Conservation (phyloP, 768 basidiomycete genomes). For the Hortiboletus flavorubellus region DNA sequence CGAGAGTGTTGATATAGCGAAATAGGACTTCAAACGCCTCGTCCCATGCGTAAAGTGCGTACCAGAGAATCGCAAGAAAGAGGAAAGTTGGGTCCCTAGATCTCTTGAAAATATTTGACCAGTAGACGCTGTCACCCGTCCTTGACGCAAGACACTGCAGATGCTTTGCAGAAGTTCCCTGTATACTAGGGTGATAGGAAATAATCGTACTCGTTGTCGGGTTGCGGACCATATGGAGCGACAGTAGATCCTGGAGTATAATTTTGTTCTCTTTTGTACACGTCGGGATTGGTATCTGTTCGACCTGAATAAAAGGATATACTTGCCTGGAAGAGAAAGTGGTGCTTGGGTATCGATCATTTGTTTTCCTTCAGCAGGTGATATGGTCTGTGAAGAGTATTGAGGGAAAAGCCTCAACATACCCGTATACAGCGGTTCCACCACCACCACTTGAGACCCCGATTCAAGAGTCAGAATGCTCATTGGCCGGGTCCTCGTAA, state of each 20-base stretch:
- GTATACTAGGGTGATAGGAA: constrained; percentile 28
- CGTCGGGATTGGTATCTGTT: not conserved
- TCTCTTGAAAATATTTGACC: constrained; percentile 29
- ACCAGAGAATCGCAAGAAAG: constrained; percentile 48
- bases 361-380: constrained; percentile 13
- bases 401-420: not conserved
- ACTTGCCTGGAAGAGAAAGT: constrained; percentile 22
- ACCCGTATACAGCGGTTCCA: constrained; percentile 12
- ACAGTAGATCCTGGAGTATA: constrained; percentile 34
- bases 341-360: constrained; percentile 32
- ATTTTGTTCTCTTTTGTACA: constrained; percentile 13
- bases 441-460: not conserved
- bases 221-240: constrained; percentile 38
- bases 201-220: constrained; percentile 34
- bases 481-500: constrained; percentile 10
- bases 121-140: constrained; percentile 34
- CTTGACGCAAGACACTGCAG: constrained; percentile 27
- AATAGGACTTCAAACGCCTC: constrained; percentile 52
- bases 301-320: not conserved
- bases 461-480: constrained; percentile 15
- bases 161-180: constrained; percentile 24
- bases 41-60: constrained; percentile 60
- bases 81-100: constrained; percentile 33
- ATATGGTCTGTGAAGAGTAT: not conserved
- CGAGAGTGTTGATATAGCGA: constrained; percentile 47